Evolutionary conservation across 768 basidiomycete genomes (phyloP).

Genomic region (Russula emetica): DNA sequence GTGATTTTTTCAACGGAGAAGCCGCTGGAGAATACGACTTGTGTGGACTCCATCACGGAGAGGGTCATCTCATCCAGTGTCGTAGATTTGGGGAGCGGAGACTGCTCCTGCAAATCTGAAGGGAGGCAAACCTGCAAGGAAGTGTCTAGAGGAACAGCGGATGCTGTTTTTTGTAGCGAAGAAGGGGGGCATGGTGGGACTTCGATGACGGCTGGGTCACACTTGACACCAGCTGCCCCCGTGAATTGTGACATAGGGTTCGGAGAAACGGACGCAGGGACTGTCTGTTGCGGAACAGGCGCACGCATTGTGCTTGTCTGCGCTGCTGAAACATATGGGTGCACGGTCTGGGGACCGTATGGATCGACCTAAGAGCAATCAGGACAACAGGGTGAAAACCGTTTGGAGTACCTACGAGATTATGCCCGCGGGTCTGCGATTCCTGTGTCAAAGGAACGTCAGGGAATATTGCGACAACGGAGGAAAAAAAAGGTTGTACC

Average conservation of each 20-base stretch:
- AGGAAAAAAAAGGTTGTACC: background rate
- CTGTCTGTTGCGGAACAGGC: background rate
- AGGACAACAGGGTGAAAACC: background rate
- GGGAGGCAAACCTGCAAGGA: background rate
- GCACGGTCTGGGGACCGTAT: background rate
- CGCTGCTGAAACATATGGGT: no score
- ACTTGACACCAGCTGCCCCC: background rate
- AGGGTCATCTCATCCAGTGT: slow-evolving; percentile 27
- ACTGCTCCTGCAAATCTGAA: background rate
- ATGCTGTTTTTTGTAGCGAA: background rate
- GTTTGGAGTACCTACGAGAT: background rate
- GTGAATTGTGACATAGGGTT: no score
- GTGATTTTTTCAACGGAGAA: slow-evolving; percentile 52
- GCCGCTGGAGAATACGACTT: slow-evolving; percentile 54
- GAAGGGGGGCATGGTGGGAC: background rate
- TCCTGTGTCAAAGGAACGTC: slow-evolving; percentile 3
- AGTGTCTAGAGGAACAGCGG: background rate
- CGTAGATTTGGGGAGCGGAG: background rate
- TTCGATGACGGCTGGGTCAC: background rate
- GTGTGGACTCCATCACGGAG: slow-evolving; percentile 51
- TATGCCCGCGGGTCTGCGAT: background rate
- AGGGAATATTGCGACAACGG: background rate
- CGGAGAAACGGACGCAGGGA: no score
- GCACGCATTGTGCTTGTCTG: background rate
- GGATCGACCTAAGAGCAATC: background rate